Conservation (phyloP, 2,329 filamentous ascomycete genomes). For the Aspergillus brunneoviolaceus region DNA sequence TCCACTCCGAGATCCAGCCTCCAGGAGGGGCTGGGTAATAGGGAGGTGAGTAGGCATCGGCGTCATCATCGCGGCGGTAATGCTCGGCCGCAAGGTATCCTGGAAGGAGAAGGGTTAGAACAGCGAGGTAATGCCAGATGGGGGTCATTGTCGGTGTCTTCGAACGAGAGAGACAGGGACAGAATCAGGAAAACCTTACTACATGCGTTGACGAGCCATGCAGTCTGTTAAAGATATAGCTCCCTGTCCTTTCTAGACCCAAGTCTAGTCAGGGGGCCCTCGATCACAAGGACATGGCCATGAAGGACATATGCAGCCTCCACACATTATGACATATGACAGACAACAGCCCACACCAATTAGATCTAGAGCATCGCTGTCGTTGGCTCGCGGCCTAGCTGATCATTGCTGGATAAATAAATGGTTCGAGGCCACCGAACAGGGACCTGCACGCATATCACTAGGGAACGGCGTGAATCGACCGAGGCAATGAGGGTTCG, state of each 20-base stretch:
- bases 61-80: constrained; percentile 14
- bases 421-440: neutral
- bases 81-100: neutral
- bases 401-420: neutral
- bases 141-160: constrained; percentile 2
- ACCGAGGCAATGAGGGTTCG: neutral
- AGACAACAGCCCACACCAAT: neutral
- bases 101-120: neutral
- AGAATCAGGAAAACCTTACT: neutral
- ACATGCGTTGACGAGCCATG: neutral
- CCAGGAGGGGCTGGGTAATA: constrained; percentile 73
- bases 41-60: constrained; percentile 45
- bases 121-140: neutral
- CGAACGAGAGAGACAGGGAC: constrained; percentile 10
- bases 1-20: constrained; percentile 69
- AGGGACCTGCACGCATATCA: neutral
- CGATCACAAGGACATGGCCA: neutral
- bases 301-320: neutral
- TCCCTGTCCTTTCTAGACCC: neutral
- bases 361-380: neutral
- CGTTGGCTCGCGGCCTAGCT: neutral
- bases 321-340: neutral
- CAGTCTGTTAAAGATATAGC: neutral
- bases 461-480: neutral
- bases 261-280: neutral